Base-by-base conservation (phyloP, 805 yeast genomes). In the Isabelozyma pseudorhagii region DNA sequence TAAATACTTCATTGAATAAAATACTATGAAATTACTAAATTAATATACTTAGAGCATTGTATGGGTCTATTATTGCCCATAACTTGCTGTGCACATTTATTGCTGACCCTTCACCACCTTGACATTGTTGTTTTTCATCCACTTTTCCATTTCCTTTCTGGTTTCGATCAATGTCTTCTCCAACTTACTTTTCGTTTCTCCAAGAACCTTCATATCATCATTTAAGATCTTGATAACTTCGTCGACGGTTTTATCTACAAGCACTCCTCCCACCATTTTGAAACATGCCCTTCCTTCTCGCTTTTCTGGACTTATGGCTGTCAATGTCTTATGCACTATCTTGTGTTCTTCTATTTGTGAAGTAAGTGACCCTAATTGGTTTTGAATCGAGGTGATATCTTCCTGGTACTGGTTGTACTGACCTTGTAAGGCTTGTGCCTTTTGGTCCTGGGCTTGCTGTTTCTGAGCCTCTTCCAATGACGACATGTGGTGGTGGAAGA, bases 231-330 rank as follows among this genome's bases (percentile, higher is more conserved):
- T 57, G 25, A 78, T 68, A 4, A 92, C 94, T 40, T 88, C 90
- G n/a, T 78, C 84, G 4, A 90, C 94, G 4, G 84, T 78, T 55
- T 88, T 85, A 61, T 91, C 96, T 14, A 92, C 87, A 31, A 93
- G 75, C 3, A 92, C 96, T 8, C 97, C 96, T 25, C 97, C 97
- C 31, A 93, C 80, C 97, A 94, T 90, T 60, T 96, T 83, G 70
- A 83, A 91, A 61, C 97, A 90, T 62, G 85, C 84, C 52, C 99
- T 81, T 42, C 78, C 82, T 2, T 57, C 48, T 50, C 77, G 63
- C 34, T 65, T 53, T 25, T 60, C 66, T 5, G 73, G 69, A 5
- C 65, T 63, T 14, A 74, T 69, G 25, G 63, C 64, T 11, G 61
- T 55, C 51, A 74, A 61, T 10, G 78, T 72, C 52, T 68, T 64